Conservation (phyloP, 2,329 filamentous ascomycete species). For the Macrophomina phaseolina region DNA sequence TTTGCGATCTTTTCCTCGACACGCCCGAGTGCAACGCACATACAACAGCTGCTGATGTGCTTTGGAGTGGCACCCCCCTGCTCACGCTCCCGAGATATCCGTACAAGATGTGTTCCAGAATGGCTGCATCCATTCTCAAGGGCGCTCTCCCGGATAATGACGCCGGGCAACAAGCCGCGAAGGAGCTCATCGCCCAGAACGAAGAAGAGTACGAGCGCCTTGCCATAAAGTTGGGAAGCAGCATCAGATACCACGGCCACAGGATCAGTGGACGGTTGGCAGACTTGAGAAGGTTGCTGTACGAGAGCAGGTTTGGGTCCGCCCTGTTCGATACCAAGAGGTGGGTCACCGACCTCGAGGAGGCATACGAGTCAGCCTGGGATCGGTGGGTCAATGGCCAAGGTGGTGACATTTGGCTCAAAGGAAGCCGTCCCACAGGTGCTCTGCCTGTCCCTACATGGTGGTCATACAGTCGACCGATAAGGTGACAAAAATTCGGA, state of each 20-base stretch:
- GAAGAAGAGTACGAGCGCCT: constrained; percentile 85
- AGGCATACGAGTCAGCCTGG: constrained; percentile 89
- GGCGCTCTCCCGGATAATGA: constrained; percentile 79
- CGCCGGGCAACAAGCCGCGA: constrained; percentile 70
- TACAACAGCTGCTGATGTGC: constrained; percentile 92
- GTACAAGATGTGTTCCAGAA: constrained; percentile 99
- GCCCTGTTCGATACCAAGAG: constrained; percentile 88
- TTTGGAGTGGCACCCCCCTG: constrained; percentile 95
- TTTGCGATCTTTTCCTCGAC: constrained; percentile 94
- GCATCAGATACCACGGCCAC: constrained; percentile 42
- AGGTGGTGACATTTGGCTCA: constrained; percentile 90
- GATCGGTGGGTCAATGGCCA: constrained; percentile 81
- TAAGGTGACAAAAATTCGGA: neutral
- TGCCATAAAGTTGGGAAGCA: constrained; percentile 42
- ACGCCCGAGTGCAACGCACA: constrained; percentile 98
- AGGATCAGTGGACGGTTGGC: constrained; percentile 68
- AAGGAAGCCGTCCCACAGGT: constrained; percentile 28
- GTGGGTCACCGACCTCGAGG: constrained; percentile 90
- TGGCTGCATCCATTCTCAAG: constrained; percentile 92
- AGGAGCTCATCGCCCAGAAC: constrained; percentile 76
- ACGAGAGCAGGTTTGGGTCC: constrained; percentile 82
- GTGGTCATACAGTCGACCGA: constrained; percentile 17
- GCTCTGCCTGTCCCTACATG: constrained; percentile 7
- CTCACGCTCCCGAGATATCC: constrained; percentile 88
- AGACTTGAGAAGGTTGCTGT: constrained; percentile 80